Percentiles rank a stretch among this genome's conserved stretches.
phyloP scores from a whole-genome alignment of 164 flowering plant species.

The Nymphaea thermarum region DNA sequence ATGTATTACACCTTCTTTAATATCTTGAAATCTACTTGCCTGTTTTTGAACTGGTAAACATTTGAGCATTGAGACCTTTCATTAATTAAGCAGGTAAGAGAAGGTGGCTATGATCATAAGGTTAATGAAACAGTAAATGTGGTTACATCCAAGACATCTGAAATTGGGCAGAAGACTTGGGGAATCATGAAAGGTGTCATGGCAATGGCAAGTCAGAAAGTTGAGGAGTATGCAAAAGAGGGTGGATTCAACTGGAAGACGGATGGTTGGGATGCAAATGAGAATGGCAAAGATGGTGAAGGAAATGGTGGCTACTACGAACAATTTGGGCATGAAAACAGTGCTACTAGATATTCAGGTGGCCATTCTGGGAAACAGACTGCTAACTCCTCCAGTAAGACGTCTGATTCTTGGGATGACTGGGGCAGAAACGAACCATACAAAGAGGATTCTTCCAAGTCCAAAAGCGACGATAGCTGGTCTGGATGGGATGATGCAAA shows the following conservation, averaged over 20 bases:
- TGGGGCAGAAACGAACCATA: conserved; percentile 52
- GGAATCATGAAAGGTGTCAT: conserved; percentile 97
- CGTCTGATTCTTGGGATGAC: conserved; percentile 74
- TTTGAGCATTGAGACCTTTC: not conserved
- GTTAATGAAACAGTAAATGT: conserved; percentile 92
- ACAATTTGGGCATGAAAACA: conserved; percentile 43
- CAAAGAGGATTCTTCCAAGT: conserved; percentile 35
- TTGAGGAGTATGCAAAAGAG: conserved; percentile 82
- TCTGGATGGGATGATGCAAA: conserved; percentile 92
- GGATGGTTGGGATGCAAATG: conserved; percentile 35
- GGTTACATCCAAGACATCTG: conserved; percentile 78
- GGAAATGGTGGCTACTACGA: conserved; percentile 46
- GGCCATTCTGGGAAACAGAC: conserved; percentile 1
- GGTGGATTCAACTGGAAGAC: conserved; percentile 34
- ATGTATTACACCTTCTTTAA: no score
- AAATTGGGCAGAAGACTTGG: conserved; percentile 94
- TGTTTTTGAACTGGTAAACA: not conserved
- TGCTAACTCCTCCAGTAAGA: conserved; percentile 3
- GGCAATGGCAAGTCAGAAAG: conserved; percentile 96
- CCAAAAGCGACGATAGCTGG: conserved; percentile 53
- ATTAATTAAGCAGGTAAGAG: conserved; percentile 53
- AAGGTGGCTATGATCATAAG: conserved; percentile 87
- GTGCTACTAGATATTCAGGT: conserved; percentile 21
- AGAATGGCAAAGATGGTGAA: conserved; percentile 17
- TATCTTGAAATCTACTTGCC: not conserved